A percentile compares a stretch with the other conserved stretches of the same genome.
These are phyloP conservation scores for Calycina herbarum DNA, from an alignment of 2,329 filamentous ascomycete genomes.

Conservation along the genomic window DNA sequence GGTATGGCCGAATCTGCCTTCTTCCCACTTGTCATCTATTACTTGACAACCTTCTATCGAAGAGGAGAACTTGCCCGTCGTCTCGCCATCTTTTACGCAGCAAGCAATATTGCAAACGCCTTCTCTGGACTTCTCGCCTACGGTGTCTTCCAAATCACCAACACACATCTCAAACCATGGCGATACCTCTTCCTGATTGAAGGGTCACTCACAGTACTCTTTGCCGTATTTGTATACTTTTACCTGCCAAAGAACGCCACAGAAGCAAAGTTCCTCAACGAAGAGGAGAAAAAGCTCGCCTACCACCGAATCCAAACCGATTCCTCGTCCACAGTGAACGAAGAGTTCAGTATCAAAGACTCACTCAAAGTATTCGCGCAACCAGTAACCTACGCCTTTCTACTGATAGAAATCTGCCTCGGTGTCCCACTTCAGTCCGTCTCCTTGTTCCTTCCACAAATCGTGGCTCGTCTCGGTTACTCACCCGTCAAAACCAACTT, in stretches of 20 bases:
- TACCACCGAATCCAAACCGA: conserved; percentile 48
- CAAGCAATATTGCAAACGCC: conserved; percentile 70
- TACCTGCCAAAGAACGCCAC: conserved; percentile 39
- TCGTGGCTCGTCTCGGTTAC: conserved; percentile 51
- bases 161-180: conserved; percentile 49
- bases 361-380: conserved; percentile 51
- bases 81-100: conserved; percentile 74
- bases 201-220: conserved; percentile 34
- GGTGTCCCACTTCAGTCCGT: conserved; percentile 59
- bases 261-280: conserved; percentile 35
- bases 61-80: conserved; percentile 69
- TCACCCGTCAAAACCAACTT: conserved; percentile 66
- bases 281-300: conserved; percentile 37
- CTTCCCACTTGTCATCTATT: conserved; percentile 64
- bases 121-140: conserved; percentile 47
- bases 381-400: conserved; percentile 46
- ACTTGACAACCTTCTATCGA: conserved; percentile 66
- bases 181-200: conserved; percentile 54
- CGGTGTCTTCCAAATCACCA: conserved; percentile 53
- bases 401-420: conserved; percentile 58
- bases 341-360: conserved; percentile 52
- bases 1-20: conserved; percentile 67
- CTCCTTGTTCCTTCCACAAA: conserved; percentile 55
- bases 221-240: conserved; percentile 38
- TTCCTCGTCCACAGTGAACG: conserved; percentile 61